Conservation (phyloP, 1,139 yeast species). For the Meyerozyma elateridarum region DNA sequence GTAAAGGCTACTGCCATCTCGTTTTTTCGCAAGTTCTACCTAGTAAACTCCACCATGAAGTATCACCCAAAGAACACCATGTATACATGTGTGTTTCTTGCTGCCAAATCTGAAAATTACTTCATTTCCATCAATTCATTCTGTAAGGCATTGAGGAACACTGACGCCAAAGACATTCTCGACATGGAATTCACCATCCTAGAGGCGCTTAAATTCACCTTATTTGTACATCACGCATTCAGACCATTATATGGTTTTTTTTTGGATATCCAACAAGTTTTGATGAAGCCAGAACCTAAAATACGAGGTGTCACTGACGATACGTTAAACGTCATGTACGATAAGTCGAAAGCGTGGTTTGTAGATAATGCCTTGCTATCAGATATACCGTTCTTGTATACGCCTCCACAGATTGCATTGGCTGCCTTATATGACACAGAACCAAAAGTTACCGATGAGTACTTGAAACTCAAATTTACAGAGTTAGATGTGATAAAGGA, state of each 20-base stretch:
- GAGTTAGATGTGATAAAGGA: slow-evolving; percentile 13
- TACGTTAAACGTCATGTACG: slow-evolving; percentile 54
- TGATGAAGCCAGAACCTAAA: slow-evolving; percentile 36
- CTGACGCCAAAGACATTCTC: slow-evolving; percentile 62
- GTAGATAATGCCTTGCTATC: slow-evolving; percentile 62
- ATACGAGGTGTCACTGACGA: slow-evolving; percentile 38
- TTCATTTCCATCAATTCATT: slow-evolving; percentile 85
- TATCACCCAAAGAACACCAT: slow-evolving; percentile 80
- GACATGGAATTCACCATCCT: slow-evolving; percentile 75
- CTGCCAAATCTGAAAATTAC: slow-evolving; percentile 89
- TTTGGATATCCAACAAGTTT: slow-evolving; percentile 71
- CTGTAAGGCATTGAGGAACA: slow-evolving; percentile 62
- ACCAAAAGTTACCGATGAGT: slow-evolving; percentile 58
- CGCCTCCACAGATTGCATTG: slow-evolving; percentile 94
- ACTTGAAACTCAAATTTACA: slow-evolving; percentile 56
- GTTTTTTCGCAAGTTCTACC: slow-evolving; percentile 76
- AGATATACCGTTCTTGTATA: slow-evolving; percentile 69
- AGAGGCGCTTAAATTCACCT: slow-evolving; percentile 71
- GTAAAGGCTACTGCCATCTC: slow-evolving; percentile 78
- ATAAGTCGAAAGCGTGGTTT: slow-evolving; percentile 60
- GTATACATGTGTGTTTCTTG: slow-evolving; percentile 82
- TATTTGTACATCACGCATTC: slow-evolving; percentile 83
- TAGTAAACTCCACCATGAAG: slow-evolving; percentile 77
- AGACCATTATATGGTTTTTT: slow-evolving; percentile 88
- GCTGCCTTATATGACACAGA: slow-evolving; percentile 74